These are phyloP conservation scores for Cyamopsis tetragonoloba DNA, from an alignment of 306 rosid species.

Conservation along the genomic window DNA sequence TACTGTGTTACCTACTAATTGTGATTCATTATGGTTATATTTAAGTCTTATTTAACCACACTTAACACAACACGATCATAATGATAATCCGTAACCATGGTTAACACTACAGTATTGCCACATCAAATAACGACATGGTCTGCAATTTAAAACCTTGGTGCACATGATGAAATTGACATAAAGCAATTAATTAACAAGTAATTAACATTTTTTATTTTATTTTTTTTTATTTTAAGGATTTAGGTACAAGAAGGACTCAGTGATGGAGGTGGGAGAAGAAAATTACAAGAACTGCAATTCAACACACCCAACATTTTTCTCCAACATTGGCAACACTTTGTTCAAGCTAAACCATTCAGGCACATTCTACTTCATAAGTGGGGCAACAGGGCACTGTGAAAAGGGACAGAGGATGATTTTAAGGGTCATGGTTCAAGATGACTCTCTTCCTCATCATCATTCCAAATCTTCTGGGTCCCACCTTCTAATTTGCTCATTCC, in stretches of 20 bases:
- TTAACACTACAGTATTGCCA: too few relatives aligned
- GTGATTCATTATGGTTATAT: too few relatives aligned
- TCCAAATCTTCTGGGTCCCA: slow-evolving; percentile 27
- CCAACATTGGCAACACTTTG: slow-evolving; percentile 54
- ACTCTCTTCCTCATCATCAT: slow-evolving; percentile 19
- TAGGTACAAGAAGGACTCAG: slow-evolving; percentile 74
- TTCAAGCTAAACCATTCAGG: slow-evolving; percentile 49
- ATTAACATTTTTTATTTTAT: not conserved
- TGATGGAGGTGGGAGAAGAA: slow-evolving; percentile 65
- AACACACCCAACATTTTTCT: slow-evolving; percentile 69
- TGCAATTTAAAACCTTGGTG: too few relatives aligned
- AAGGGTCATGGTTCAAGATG: slow-evolving; percentile 50
- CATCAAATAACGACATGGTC: too few relatives aligned
- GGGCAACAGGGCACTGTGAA: slow-evolving; percentile 68
- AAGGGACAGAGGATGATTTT: slow-evolving; percentile 74
- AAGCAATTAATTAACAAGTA: too few relatives aligned
- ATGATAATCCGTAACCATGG: too few relatives aligned
- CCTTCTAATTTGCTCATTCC: slow-evolving; percentile 6
- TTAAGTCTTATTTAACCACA: too few relatives aligned
- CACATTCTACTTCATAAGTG: slow-evolving; percentile 82
- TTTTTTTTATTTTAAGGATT: slow-evolving; percentile 38
- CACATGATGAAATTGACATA: too few relatives aligned
- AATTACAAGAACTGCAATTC: slow-evolving; percentile 65
- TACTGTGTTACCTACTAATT: too few relatives aligned
- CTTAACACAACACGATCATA: too few relatives aligned